Evolutionary conservation across 192 early-diverging fungal genomes (phyloP).

Genomic region (Chytriomyces sp.): DNA sequence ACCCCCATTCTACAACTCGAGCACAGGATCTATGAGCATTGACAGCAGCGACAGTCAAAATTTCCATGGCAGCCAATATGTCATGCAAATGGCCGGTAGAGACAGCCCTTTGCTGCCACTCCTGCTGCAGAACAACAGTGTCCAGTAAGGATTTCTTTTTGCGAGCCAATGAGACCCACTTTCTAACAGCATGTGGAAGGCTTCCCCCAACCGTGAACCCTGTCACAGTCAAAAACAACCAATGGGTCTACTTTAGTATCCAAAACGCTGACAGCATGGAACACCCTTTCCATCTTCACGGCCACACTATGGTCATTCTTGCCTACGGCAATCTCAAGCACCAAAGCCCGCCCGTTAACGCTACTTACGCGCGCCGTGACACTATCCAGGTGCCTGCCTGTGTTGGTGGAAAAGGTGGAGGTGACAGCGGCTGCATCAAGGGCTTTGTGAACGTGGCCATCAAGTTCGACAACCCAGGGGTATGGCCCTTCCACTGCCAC

Average conservation of each 20-base stretch:
- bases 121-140: too few relatives aligned
- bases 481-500: too few relatives aligned
- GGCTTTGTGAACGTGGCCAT: slow-evolving; percentile 3
- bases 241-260: slow-evolving; percentile 68
- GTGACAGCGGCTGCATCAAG: background rate
- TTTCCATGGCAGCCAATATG: slow-evolving; percentile 66
- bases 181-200: too few relatives aligned
- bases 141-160: too few relatives aligned
- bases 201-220: slow-evolving; percentile 49
- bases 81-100: too few relatives aligned
- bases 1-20: slow-evolving; percentile 47
- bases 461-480: slow-evolving; percentile 70
- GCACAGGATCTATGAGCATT: slow-evolving; percentile 57
- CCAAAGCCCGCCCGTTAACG: too few relatives aligned
- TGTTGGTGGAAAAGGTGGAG: background rate
- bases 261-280: slow-evolving; percentile 73
- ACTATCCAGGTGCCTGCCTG: slow-evolving; percentile 62
- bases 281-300: slow-evolving; percentile 77
- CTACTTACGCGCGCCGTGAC: too few relatives aligned
- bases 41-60: slow-evolving; percentile 39
- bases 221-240: slow-evolving; percentile 57
- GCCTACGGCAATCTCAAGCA: slow-evolving; percentile 62
- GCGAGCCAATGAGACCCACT: too few relatives aligned
- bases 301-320: slow-evolving; percentile 77
- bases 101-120: too few relatives aligned